Base-by-base conservation (phyloP, 805 yeast genomes). In the Yarrowia sp. region DNA sequence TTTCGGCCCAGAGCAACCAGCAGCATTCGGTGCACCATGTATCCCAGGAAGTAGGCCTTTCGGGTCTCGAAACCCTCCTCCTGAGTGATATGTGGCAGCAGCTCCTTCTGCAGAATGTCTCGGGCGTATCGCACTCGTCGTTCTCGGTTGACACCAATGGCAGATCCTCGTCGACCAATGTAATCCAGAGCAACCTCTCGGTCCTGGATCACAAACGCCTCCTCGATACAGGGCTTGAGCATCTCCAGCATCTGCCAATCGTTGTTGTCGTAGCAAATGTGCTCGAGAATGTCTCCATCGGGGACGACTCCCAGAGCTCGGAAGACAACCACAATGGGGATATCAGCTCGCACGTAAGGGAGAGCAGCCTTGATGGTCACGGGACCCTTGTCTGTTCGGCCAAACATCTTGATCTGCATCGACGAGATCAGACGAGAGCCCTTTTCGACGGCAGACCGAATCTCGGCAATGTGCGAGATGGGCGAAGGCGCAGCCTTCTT, bases 221-320 rank as follows among this genome's bases (percentile, higher is more conserved):
- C 99, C 79, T 95, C 99, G 70, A 95, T 96, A 85, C 98, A 95
- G 8, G 99, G 99, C 79, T 95, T 96, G 76, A 95, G 84, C 95
- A 95, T 92, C 80, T 95, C 99, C 79, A 95, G 85, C 99, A 95
- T 95, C 80, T 95, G 99, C 98, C 98, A 94, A 82, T 95, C 99
- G 72, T 89, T 90, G 70, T 92, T 92, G 79, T 95, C 99, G 79
- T 94, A 95, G 81, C 99, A 95, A 69, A 95, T 95, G 79, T 95
- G 99, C 79, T 95, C 98, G 76, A 95, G 83, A 75, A 95, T 95
- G 81, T 95, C 99, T 78, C 99, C 99, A 82, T 95, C 99, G 47
- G 98, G 98, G 24, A 95, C 97, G 60, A 95, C 95, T 73, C 99
- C 99, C 69, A 95, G 83, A 12, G 99, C 99, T 82, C 99, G 86